Evolutionary conservation across 176 grass and related monocot genomes (phyloP).

Genomic region (Elymus sibiricus): DNA sequence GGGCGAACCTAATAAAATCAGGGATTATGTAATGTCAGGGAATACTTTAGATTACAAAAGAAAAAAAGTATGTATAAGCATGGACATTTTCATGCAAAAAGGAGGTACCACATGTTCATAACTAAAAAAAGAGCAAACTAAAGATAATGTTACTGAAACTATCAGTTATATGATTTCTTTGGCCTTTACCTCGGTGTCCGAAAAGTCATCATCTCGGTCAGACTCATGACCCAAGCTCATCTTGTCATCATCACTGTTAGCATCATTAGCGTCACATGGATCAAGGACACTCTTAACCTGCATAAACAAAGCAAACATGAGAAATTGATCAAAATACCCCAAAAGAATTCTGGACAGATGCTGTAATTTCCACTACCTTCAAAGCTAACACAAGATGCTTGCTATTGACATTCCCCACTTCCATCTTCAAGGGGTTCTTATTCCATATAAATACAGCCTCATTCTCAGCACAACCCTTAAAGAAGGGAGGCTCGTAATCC

Average conservation of each 20-base stretch:
- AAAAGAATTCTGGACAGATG: background rate
- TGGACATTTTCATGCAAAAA: background rate
- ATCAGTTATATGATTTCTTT: background rate
- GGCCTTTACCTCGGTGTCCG: constrained; percentile 82
- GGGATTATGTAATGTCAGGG: constrained; percentile 7
- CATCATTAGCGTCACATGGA: constrained; percentile 82
- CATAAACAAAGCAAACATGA: constrained; percentile 33
- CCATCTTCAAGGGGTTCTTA: constrained; percentile 95
- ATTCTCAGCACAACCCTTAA: constrained; percentile 77
- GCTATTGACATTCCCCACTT: constrained; percentile 96
- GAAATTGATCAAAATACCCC: constrained; percentile 23
- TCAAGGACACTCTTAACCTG: constrained; percentile 98
- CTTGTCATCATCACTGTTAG: constrained; percentile 58
- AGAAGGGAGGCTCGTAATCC: constrained; percentile 97
- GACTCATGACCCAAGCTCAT: constrained; percentile 68
- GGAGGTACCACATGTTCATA: background rate
- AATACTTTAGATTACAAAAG: background rate
- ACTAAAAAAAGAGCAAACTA: constrained; percentile 5
- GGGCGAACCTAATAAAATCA: constrained; percentile 56
- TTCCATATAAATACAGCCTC: constrained; percentile 82
- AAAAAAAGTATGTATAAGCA: constrained; percentile 1
- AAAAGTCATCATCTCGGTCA: constrained; percentile 57
- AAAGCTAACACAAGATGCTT: constrained; percentile 88
- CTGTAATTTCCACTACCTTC: constrained; percentile 54
- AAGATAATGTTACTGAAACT: background rate